Conservation (phyloP, 1,139 yeast species). For the Yamadazyma trypodendri region DNA sequence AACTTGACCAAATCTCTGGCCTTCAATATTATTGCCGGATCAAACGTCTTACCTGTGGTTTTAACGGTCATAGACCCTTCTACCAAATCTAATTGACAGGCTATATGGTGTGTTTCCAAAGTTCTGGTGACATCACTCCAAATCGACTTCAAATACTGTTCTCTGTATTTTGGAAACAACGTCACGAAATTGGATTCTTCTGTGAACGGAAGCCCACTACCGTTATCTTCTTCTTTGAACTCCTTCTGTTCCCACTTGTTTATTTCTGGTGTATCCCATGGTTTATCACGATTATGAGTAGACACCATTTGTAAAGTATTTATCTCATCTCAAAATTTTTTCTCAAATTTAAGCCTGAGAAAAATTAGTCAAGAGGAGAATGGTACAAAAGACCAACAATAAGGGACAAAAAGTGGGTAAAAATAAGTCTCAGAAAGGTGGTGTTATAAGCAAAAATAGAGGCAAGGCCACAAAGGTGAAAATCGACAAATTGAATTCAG, state of each 20-base stretch:
- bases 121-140: constrained; percentile 93
- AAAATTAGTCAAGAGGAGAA: no score
- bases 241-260: constrained; percentile 93
- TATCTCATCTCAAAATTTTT: constrained; percentile 16
- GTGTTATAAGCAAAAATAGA: constrained; percentile 17
- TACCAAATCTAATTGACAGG: constrained; percentile 82
- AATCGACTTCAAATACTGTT: constrained; percentile 78
- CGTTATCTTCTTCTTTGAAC: constrained; percentile 86
- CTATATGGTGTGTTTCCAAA: constrained; percentile 68
- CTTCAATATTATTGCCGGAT: constrained; percentile 90
- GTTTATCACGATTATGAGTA: constrained; percentile 90
- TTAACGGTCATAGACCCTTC: constrained; percentile 98
- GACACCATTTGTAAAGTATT: constrained; percentile 62
- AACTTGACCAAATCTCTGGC: constrained; percentile 94
- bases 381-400: constrained; percentile 6
- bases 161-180: constrained; percentile 94
- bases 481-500: constrained; percentile 44
- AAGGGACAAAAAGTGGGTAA: constrained; percentile 11
- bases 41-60: constrained; percentile 92
- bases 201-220: constrained; percentile 80
- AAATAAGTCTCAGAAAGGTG: constrained; percentile 12
- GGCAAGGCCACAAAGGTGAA: constrained; percentile 38
- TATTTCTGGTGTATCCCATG: constrained; percentile 96
- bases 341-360: background rate
- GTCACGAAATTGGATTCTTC: constrained; percentile 97